These are phyloP conservation scores for Westerdykella sp. DNA, from an alignment of 2,329 filamentous ascomycete species.

Conservation along the genomic window DNA sequence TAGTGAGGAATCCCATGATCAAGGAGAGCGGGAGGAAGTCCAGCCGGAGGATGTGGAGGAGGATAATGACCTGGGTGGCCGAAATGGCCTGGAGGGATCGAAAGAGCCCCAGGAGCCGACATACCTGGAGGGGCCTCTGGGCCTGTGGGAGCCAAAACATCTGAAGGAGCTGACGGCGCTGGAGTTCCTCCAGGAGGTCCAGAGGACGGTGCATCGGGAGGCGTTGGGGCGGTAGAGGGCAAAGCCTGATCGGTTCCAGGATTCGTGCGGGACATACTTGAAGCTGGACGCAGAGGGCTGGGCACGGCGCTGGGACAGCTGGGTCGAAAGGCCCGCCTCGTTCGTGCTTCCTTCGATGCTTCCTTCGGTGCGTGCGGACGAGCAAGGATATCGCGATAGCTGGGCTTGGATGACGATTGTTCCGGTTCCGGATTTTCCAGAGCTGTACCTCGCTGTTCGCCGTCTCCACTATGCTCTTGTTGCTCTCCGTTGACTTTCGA, in stretches of 20 bases:
- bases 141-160: too few species aligned
- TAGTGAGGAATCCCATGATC: not conserved
- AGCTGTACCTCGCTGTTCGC: slow-evolving; percentile 9
- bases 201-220: too few species aligned
- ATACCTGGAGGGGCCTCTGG: too few species aligned
- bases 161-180: not conserved
- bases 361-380: slow-evolving; percentile 11
- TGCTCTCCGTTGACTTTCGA: not conserved
- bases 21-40: not conserved
- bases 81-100: too few species aligned
- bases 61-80: too few species aligned
- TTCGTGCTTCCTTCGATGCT: slow-evolving; percentile 12
- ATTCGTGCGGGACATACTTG: too few species aligned
- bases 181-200: not conserved
- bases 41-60: too few species aligned
- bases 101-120: too few species aligned
- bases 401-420: slow-evolving; percentile 21
- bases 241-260: slow-evolving; percentile 1
- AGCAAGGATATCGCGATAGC: slow-evolving; percentile 18
- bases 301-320: slow-evolving; percentile 26
- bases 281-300: slow-evolving; percentile 16
- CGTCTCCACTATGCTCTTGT: not conserved
- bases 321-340: slow-evolving; percentile 12
- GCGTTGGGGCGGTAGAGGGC: not conserved
- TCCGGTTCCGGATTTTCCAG: slow-evolving; percentile 12